Percentiles rank a stretch among this genome's conserved stretches.
phyloP scores from a whole-genome alignment of 352 stramenopile genomes.

The Hyaloperonospora brassicae region DNA sequence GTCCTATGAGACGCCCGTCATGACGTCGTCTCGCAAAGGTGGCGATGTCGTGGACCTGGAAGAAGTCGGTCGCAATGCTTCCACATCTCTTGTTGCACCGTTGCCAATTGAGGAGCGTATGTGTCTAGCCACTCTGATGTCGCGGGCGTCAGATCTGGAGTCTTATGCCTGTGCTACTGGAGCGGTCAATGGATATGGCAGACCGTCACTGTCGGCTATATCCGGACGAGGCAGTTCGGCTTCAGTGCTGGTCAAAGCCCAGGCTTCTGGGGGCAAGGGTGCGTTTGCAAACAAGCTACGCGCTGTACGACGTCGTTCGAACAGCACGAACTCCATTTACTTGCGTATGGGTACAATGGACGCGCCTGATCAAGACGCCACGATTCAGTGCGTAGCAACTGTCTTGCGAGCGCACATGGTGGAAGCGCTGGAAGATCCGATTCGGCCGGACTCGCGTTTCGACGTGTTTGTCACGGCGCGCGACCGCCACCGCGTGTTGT shows the following conservation, averaged over 20 bases:
- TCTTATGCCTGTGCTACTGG: conserved; percentile 37
- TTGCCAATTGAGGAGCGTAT: conserved; percentile 68
- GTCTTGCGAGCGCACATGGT: conserved; percentile 94
- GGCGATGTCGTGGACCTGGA: conserved; percentile 28
- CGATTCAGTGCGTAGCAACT: conserved; percentile 93
- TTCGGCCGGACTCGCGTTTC: conserved; percentile 48
- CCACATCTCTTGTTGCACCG: conserved; percentile 24
- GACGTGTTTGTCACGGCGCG: conserved; percentile 59
- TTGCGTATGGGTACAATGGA: conserved; percentile 91
- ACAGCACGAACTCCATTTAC: conserved; percentile 92
- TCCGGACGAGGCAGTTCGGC: conserved; percentile 17
- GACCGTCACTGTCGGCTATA: conserved; percentile 15
- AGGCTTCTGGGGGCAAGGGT: conserved; percentile 8
- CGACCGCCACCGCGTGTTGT: conserved; percentile 28
- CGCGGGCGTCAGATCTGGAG: conserved; percentile 46
- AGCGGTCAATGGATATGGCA: conserved; percentile 17
- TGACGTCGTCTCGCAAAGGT: conserved; percentile 36
- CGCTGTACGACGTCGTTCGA: conserved; percentile 81
- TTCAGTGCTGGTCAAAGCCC: conserved; percentile 14
- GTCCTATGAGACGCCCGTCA: conserved; percentile 71
- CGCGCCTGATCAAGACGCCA: conserved; percentile 92
- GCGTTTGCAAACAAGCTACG: conserved; percentile 26
- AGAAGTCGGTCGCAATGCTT: conserved; percentile 15
- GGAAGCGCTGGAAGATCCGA: conserved; percentile 57
- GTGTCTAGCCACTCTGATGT: conserved; percentile 37